phyloP scores from a whole-genome alignment of 2,329 filamentous ascomycete species.

The Sarocladium kiliense region DNA sequence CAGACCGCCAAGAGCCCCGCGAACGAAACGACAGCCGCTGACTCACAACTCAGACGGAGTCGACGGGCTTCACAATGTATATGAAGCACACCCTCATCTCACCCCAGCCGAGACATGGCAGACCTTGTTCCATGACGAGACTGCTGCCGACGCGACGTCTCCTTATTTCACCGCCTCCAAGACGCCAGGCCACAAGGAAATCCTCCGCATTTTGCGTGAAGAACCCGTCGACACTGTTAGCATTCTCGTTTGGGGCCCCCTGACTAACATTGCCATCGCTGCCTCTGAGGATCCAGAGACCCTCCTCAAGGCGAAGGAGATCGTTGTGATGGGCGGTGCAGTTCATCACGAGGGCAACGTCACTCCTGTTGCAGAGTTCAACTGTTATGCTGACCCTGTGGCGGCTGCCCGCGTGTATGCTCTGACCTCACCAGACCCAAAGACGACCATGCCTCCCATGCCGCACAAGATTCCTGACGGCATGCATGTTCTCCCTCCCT shows the following conservation, averaged over 20 bases:
- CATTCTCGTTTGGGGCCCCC: slow-evolving; percentile 83
- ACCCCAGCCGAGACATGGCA: slow-evolving; percentile 71
- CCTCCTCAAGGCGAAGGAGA: slow-evolving; percentile 82
- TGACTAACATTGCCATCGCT: slow-evolving; percentile 90
- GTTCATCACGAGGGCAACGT: slow-evolving; percentile 77
- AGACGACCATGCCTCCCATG: slow-evolving; percentile 73
- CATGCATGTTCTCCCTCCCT: slow-evolving; percentile 48
- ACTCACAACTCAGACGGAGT: slow-evolving; percentile 53
- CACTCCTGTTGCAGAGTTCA: slow-evolving; percentile 87
- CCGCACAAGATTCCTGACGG: slow-evolving; percentile 29
- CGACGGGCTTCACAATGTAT: slow-evolving; percentile 74
- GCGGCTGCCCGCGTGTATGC: slow-evolving; percentile 74
- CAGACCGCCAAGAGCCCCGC: not conserved
- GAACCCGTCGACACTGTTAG: slow-evolving; percentile 80
- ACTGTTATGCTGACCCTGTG: slow-evolving; percentile 82
- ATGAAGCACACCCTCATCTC: slow-evolving; percentile 68
- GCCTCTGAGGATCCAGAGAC: slow-evolving; percentile 84
- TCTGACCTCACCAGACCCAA: slow-evolving; percentile 67
- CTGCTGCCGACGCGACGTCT: slow-evolving; percentile 33
- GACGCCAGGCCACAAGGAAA: slow-evolving; percentile 72
- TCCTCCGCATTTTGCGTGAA: slow-evolving; percentile 77
- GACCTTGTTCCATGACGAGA: slow-evolving; percentile 49
- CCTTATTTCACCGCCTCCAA: slow-evolving; percentile 72
- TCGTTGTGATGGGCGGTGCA: slow-evolving; percentile 93
- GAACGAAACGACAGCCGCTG: not conserved